Conservation (phyloP, 2,329 filamentous ascomycete species). For the Clarireedia sp. region DNA sequence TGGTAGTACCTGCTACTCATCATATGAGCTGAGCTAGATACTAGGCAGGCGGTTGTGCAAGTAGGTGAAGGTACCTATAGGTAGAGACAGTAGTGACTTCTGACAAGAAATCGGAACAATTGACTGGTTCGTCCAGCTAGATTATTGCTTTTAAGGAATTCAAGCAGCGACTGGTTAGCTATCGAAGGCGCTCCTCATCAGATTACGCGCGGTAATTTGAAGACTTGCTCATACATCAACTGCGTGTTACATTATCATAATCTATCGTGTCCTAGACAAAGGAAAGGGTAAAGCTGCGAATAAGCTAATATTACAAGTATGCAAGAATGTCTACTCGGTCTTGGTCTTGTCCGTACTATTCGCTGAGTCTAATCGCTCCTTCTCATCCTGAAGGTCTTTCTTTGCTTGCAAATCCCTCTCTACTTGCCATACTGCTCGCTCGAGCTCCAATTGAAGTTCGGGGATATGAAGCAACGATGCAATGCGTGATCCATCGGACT, state of each 20-base stretch:
- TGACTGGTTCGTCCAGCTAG: no score
- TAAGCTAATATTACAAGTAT: neutral
- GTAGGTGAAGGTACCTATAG: no score
- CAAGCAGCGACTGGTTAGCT: no score
- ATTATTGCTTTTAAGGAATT: no score
- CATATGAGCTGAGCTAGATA: no score
- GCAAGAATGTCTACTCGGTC: slow-evolving; percentile 2
- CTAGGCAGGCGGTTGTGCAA: no score
- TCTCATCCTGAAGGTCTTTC: slow-evolving; percentile 22
- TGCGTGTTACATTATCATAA: neutral
- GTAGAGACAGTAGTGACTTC: no score
- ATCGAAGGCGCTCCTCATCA: no score
- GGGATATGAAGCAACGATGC: slow-evolving; percentile 58
- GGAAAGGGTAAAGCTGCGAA: neutral
- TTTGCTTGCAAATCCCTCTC: slow-evolving; percentile 33
- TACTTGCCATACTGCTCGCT: slow-evolving; percentile 70
- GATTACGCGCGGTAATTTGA: no score
- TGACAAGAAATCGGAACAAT: no score
- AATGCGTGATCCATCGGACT: slow-evolving; percentile 47
- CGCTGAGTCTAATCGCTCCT: slow-evolving; percentile 15
- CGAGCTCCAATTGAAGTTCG: slow-evolving; percentile 63
- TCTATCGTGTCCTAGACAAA: neutral
- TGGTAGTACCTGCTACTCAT: no score
- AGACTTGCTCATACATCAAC: neutral
- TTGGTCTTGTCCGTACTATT: slow-evolving; percentile 17